Evolutionary conservation across 2,329 filamentous ascomycete genomes (phyloP).

Genomic region (Sclerotinia borealis): DNA sequence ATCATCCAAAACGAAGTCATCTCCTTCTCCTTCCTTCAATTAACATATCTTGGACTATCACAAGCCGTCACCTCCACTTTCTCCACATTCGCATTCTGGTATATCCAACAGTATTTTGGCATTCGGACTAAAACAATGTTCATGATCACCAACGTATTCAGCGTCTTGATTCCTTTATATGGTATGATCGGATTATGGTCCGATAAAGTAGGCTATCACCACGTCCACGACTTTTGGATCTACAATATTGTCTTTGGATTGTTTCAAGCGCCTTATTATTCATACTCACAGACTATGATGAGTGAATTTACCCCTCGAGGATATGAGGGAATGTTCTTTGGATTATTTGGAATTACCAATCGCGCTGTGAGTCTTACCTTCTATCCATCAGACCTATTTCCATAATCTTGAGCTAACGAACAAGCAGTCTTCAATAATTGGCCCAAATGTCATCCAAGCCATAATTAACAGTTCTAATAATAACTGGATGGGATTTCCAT

Average conservation of each 20-base stretch:
- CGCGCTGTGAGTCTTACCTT: conserved; percentile 33
- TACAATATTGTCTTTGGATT: conserved; percentile 39
- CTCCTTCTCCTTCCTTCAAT: conserved; percentile 37
- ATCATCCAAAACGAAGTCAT: conserved; percentile 38
- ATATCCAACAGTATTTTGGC: conserved; percentile 37
- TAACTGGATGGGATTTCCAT: conserved; percentile 40
- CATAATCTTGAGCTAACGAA: neutral
- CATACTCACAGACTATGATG: conserved; percentile 41
- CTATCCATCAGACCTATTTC: neutral
- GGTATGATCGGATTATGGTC: conserved; percentile 39
- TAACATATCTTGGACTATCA: conserved; percentile 37
- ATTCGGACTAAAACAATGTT: conserved; percentile 39
- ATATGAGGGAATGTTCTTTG: conserved; percentile 41
- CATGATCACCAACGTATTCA: conserved; percentile 37
- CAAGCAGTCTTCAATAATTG: conserved; percentile 38
- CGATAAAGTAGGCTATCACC: conserved; percentile 36
- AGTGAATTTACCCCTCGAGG: conserved; percentile 38
- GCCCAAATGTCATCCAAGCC: conserved; percentile 39
- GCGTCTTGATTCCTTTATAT: conserved; percentile 37
- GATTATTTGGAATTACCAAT: conserved; percentile 39
- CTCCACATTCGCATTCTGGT: conserved; percentile 39
- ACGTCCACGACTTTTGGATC: conserved; percentile 37
- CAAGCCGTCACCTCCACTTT: conserved; percentile 36
- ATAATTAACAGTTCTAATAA: conserved; percentile 39
- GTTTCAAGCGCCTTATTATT: conserved; percentile 39